Percentiles rank a stretch among this genome's conserved stretches.
Evolutionary conservation across 768 basidiomycete species (phyloP).

Genomic region (Macrolepiota albuminosa): DNA sequence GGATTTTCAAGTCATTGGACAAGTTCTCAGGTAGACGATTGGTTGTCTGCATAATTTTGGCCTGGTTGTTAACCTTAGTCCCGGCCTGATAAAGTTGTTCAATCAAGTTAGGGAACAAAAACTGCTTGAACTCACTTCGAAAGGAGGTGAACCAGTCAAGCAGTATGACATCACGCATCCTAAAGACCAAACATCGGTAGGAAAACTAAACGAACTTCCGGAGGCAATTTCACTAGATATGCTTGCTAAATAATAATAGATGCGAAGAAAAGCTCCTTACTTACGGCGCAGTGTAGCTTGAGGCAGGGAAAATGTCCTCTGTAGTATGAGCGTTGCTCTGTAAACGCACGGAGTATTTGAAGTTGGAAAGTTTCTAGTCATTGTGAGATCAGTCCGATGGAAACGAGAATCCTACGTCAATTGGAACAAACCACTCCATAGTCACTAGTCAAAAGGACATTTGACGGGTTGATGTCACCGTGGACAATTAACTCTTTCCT

Average conservation of each 20-base stretch:
- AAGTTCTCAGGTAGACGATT: slow-evolving; percentile 21
- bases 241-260: background rate
- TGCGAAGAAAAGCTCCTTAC: slow-evolving; percentile 5
- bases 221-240: slow-evolving; percentile 34
- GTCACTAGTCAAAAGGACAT: slow-evolving; percentile 35
- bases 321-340: slow-evolving; percentile 18
- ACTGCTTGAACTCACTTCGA: slow-evolving; percentile 22
- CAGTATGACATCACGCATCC: slow-evolving; percentile 37
- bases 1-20: slow-evolving; percentile 21
- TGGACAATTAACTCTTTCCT: slow-evolving; percentile 38
- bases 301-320: slow-evolving; percentile 15
- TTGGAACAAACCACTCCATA: slow-evolving; percentile 31
- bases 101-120: background rate
- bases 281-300: slow-evolving; percentile 39
- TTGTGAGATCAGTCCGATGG: background rate
- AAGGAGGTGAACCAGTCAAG: slow-evolving; percentile 29
- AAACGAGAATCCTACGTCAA: background rate
- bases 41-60: slow-evolving; percentile 18
- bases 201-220: slow-evolving; percentile 26
- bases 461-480: slow-evolving; percentile 34
- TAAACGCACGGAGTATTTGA: slow-evolving; percentile 30
- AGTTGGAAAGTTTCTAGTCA: slow-evolving; percentile 41
- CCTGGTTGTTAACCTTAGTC: slow-evolving; percentile 13
- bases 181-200: slow-evolving; percentile 44
- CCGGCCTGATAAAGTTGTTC: background rate